Conservation (phyloP, 2,329 filamentous ascomycete genomes). For the Penicillium sp. region DNA sequence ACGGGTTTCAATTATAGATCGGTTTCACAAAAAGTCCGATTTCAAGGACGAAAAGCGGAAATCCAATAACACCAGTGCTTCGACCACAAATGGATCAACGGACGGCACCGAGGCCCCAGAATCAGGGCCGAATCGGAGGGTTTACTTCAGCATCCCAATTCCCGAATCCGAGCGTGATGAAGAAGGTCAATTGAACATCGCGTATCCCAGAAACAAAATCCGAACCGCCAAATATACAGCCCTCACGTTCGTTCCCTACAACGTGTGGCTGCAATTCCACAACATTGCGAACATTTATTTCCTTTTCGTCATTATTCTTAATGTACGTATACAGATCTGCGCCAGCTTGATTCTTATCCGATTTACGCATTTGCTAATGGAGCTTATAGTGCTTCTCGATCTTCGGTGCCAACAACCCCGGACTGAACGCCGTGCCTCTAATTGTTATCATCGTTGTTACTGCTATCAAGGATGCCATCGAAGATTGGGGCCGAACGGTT, state of each 20-base stretch:
- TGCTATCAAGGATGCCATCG: constrained; percentile 89
- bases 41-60: constrained; percentile 70
- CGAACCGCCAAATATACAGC: constrained; percentile 97
- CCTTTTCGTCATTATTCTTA: constrained; percentile 90
- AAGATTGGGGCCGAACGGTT: constrained; percentile 89
- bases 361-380: constrained; percentile 22
- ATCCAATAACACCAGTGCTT: constrained; percentile 45
- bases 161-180: constrained; percentile 76
- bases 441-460: constrained; percentile 91
- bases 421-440: constrained; percentile 83
- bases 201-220: constrained; percentile 91
- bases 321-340: constrained; percentile 63
- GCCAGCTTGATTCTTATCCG: background rate
- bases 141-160: constrained; percentile 82
- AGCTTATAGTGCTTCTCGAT: constrained; percentile 81
- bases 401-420: constrained; percentile 89
- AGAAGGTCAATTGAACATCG: constrained; percentile 69
- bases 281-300: constrained; percentile 99
- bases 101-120: constrained; percentile 28
- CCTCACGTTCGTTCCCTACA: constrained; percentile 92
- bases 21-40: constrained; percentile 63
- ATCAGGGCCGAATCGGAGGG: constrained; percentile 50
- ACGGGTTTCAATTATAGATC: constrained; percentile 77
- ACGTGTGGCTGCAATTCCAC: constrained; percentile 96
- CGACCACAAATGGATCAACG: constrained; percentile 27